Evolutionary conservation across 257 asterid genomes (phyloP).

Genomic region (Fraxinus quadrangulata): DNA sequence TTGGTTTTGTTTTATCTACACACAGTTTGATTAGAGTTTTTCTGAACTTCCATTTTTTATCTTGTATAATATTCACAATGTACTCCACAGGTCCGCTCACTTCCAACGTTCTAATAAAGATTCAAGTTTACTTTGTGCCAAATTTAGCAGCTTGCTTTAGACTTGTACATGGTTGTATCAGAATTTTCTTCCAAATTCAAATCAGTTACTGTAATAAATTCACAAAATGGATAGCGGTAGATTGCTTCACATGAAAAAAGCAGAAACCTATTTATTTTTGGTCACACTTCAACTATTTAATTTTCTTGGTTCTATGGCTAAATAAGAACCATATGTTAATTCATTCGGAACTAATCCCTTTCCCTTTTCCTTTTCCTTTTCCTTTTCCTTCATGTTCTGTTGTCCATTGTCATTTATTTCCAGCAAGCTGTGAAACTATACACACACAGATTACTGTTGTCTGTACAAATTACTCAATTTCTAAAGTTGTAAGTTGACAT

Average conservation of each 20-base stretch:
- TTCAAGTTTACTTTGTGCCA: not conserved
- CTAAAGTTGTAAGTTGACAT: not conserved
- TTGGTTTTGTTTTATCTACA: not conserved
- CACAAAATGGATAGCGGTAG: not conserved
- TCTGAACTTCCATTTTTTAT: not conserved
- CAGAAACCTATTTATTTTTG: not conserved
- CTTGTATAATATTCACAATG: not conserved
- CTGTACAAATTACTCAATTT: no score
- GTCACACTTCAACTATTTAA: not conserved
- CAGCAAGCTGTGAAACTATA: not conserved
- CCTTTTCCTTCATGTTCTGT: not conserved
- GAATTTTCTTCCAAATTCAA: not conserved
- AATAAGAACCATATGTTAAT: not conserved
- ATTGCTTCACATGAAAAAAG: not conserved
- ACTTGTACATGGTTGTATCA: conserved; percentile 5
- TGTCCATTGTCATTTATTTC: not conserved
- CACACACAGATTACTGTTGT: not conserved
- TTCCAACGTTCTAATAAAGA: not conserved
- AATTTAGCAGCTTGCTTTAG: not conserved
- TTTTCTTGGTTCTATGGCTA: not conserved
- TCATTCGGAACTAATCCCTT: not conserved
- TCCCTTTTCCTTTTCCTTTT: not conserved
- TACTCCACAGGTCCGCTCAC: not conserved
- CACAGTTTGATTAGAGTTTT: not conserved
- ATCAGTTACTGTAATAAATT: not conserved